Conservation (phyloP, 2,329 filamentous ascomycete genomes). For the Reticulascus tulasneorum region DNA sequence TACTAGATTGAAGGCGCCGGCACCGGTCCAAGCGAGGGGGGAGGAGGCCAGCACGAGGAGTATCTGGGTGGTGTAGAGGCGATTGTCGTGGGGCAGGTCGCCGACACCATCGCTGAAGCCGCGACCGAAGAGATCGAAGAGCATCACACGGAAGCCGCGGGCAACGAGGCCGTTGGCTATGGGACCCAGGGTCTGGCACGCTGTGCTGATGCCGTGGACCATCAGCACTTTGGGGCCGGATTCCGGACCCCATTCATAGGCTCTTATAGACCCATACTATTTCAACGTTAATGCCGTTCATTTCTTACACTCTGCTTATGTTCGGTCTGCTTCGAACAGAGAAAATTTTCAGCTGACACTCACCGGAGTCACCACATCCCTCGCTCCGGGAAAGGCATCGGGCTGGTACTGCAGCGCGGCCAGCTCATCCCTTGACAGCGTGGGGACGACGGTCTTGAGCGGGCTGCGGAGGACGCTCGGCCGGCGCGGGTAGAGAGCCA, state of each 20-base stretch:
- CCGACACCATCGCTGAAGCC: constrained; percentile 63
- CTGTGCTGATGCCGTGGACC: constrained; percentile 80
- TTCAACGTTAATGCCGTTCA: constrained; percentile 5
- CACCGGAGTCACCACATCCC: constrained; percentile 68
- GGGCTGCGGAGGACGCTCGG: constrained; percentile 40
- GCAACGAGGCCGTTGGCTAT: constrained; percentile 64
- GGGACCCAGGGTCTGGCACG: constrained; percentile 66
- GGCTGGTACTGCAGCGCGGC: constrained; percentile 53
- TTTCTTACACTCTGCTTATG: background rate
- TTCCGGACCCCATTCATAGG: constrained; percentile 79
- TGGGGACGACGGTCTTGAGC: constrained; percentile 34
- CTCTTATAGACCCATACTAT: constrained; percentile 69
- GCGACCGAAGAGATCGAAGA: constrained; percentile 71
- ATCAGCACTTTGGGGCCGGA: constrained; percentile 71
- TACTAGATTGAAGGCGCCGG: constrained; percentile 57
- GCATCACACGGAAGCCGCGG: constrained; percentile 72
- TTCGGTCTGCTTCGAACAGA: background rate
- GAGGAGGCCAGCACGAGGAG: constrained; percentile 68
- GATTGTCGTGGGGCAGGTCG: constrained; percentile 66
- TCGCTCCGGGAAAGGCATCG: constrained; percentile 65
- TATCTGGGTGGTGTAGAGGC: constrained; percentile 70
- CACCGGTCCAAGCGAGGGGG: constrained; percentile 61
- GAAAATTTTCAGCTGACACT: constrained; percentile 19
- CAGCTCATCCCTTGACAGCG: constrained; percentile 30
- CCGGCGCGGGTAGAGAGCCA: constrained; percentile 35